Evolutionary conservation across 345 rosid genomes (phyloP), one percentile per base, ranked within the genome.

Genomic region (Bruguiera sexangula): DNA sequence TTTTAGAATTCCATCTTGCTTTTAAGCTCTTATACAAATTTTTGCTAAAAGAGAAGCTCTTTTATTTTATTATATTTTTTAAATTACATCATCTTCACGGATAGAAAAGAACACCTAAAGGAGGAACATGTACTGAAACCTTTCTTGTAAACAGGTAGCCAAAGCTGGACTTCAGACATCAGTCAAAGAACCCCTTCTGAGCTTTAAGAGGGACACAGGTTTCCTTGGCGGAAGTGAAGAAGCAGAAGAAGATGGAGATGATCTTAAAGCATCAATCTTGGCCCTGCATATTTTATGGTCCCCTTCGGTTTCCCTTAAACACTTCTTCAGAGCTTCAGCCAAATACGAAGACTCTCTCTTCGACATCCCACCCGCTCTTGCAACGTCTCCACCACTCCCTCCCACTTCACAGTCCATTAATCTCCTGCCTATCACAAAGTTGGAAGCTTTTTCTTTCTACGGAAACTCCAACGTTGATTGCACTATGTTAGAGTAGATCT

Each of bases 221-320:
- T 66, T 63, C 65, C 26, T 66, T 7, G 64, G n/a, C 37, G 5
- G 24, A 73, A 34, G 37, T 8, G 46, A 37, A 10, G 46, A 39
- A 39, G 48, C 48, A 39, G 48, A 39, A 39, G 48, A 10, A 39
- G 75, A 46, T 56, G 74, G 29, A 24, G 36, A 32, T 32, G 84
- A 83, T 36, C 19, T 32, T 43, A 78, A 74, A 52, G 82, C 79
- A 71, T 78, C 80, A 43, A 82, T 13, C 74, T 69, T 78, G 24
- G 81, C 60, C 69, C 82, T 76, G 82, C 88, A 82, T 59, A 74
- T 82, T 62, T 57, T 57, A 26, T 61, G 65, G 53, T 84, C 84
- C 6, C 74, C 80, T 50, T 80, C 69, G 66, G 73, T 77, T 58
- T 77, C 79, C 48, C 79, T 75, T 78, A 79, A 71, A 66, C 82